phyloP scores from a whole-genome alignment of 2,329 filamentous ascomycete species.

The Whalleya microplaca region DNA sequence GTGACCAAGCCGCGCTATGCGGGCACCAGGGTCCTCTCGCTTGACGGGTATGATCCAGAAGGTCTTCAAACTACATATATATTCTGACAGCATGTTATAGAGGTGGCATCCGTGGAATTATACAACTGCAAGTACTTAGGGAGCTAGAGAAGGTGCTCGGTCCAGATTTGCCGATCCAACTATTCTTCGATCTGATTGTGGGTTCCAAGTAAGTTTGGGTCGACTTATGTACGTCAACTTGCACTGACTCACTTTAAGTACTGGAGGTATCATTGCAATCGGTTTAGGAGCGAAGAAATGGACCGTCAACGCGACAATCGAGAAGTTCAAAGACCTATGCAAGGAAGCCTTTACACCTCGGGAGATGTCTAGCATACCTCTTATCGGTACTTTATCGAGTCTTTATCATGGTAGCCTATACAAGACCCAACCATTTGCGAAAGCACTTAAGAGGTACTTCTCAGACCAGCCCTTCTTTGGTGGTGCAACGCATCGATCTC shows the following conservation, averaged over 20 bases:
- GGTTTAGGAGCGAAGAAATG: slow-evolving; percentile 40
- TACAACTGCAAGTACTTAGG: slow-evolving; percentile 34
- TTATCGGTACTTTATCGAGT: slow-evolving; percentile 34
- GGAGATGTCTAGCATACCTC: slow-evolving; percentile 35
- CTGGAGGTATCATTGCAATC: slow-evolving; percentile 37
- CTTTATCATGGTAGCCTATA: slow-evolving; percentile 39
- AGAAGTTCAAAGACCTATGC: slow-evolving; percentile 38
- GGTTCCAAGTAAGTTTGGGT: slow-evolving; percentile 34
- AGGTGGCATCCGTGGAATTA: slow-evolving; percentile 35
- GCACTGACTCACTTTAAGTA: slow-evolving; percentile 21
- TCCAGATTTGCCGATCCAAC: slow-evolving; percentile 35
- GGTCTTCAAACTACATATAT: background rate
- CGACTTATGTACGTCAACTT: background rate
- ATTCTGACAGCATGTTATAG: slow-evolving; percentile 17
- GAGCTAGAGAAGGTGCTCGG: slow-evolving; percentile 38
- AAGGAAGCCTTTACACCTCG: slow-evolving; percentile 34
- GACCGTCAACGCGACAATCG: slow-evolving; percentile 34
- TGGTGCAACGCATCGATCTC: slow-evolving; percentile 30
- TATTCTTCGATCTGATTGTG: slow-evolving; percentile 40
- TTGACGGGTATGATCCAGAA: slow-evolving; percentile 33
- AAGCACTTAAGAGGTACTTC: slow-evolving; percentile 32
- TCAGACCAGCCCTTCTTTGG: slow-evolving; percentile 38
- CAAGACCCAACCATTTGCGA: slow-evolving; percentile 36
- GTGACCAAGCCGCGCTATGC: slow-evolving; percentile 35
- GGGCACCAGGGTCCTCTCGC: slow-evolving; percentile 34